Evolutionary conservation across 352 stramenopile species (phyloP), one percentile per base, ranked within the genome.

Genomic region (Pythium sp.): DNA sequence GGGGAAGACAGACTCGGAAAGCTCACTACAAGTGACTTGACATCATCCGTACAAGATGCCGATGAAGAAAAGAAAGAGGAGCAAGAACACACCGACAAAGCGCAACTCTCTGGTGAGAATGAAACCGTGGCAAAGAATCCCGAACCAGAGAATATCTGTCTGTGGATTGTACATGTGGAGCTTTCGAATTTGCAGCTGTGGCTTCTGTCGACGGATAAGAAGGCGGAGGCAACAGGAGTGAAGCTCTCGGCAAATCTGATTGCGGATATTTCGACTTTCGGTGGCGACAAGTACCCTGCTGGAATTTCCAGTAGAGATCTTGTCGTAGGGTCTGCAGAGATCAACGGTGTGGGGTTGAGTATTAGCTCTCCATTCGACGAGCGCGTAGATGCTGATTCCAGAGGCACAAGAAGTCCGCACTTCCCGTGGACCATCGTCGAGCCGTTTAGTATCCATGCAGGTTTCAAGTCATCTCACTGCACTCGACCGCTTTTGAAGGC

Each of bases 191-290:
- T 92, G 56, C 72, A 92, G 58, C 24, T 92, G 51, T 93, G 86
- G 86, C 49, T 93, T 14, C 58, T 93, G 12, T 87, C 86, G 30
- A 90, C 74, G 0, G 86, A 93, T 59, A 75, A 75, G 12, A 87
- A 82, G 61, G 62, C 72, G 3, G 84, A 93, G 11, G 77, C 77
- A 15, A 69, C 78, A 43, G 86, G 82, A 46, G 75, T 89, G 32
- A 76, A 86, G 62, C 43, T 93, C 9, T 89, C 79, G 5, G 74
- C 64, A 28, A 70, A 64, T 32, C 43, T 73, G n/a, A 34, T 49
- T 34, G 62, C 55, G 5, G 69, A 71, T 36, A 28, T 68, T 4
- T 65, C 60, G 26, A 24, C 36, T 0, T 74, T 56, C 18, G 51
- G 12, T 34, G 41, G 38, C 22, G 53, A 72, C 36, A 14, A 34